Conservation (phyloP, 1,139 yeast species). For the Candida buenavistaensis region DNA sequence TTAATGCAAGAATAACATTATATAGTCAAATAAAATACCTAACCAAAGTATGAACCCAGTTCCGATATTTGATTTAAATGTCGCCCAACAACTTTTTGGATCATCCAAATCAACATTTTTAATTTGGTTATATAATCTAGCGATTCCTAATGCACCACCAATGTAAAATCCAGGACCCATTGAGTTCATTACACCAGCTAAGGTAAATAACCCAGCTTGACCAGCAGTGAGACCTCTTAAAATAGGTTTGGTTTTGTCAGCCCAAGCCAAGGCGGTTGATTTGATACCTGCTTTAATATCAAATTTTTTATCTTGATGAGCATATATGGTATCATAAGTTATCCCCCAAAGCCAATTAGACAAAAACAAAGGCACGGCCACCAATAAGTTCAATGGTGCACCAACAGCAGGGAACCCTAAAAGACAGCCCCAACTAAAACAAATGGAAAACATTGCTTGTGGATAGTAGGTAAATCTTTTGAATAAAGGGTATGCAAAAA, state of each 20-base stretch:
- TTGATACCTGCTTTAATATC: conserved; percentile 90
- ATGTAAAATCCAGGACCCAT: conserved; percentile 84
- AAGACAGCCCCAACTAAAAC: conserved; percentile 94
- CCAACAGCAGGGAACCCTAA: conserved; percentile 93
- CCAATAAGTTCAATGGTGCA: conserved; percentile 72
- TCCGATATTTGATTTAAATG: conserved; percentile 72
- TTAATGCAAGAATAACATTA: conserved; percentile 47
- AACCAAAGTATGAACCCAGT: conserved; percentile 79
- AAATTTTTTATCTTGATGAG: conserved; percentile 92
- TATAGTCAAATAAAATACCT: conserved; percentile 77
- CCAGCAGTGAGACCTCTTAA: conserved; percentile 60
- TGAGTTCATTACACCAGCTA: conserved; percentile 79
- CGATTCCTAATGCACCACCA: conserved; percentile 67
- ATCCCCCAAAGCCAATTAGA: conserved; percentile 91
- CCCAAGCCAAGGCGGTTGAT: conserved; percentile 95
- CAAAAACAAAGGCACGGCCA: conserved; percentile 75
- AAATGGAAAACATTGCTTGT: conserved; percentile 75
- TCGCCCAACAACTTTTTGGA: conserved; percentile 80
- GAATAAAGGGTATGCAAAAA: conserved; percentile 87
- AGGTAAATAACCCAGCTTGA: conserved; percentile 62
- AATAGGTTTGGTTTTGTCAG: conserved; percentile 69
- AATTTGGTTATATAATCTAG: conserved; percentile 67
- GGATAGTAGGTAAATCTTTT: conserved; percentile 95
- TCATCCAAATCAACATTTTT: conserved; percentile 71
- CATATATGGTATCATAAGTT: conserved; percentile 94